Evolutionary conservation across 441 rosid species (phyloP).

Genomic region (Lepidium campestre): DNA sequence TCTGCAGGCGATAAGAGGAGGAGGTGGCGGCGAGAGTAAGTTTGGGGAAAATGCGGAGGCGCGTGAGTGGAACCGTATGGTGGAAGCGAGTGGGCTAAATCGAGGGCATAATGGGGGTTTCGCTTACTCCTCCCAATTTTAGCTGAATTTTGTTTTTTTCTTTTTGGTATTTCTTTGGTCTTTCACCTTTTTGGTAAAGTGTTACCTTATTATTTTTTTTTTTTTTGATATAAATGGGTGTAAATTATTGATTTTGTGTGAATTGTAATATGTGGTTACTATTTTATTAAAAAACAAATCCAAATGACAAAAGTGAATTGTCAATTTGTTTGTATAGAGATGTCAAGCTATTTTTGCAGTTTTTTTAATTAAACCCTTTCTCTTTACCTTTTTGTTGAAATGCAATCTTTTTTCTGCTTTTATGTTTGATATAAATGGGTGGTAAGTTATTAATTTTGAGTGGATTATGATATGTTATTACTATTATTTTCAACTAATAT

Average conservation of each 20-base stretch:
- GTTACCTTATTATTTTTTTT: neutral
- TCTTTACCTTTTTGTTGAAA: neutral
- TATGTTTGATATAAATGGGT: neutral
- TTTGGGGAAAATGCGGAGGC: conserved; percentile 36
- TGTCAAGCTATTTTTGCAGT: neutral
- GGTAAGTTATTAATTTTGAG: neutral
- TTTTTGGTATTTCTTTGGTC: neutral
- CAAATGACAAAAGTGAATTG: conserved; percentile 16
- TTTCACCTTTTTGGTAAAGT: neutral
- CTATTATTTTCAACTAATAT: neutral
- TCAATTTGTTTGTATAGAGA: conserved; percentile 11
- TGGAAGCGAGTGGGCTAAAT: conserved; percentile 27
- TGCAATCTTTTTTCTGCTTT: neutral
- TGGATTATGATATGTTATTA: neutral
- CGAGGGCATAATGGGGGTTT: conserved; percentile 33
- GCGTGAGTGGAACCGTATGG: conserved; percentile 32
- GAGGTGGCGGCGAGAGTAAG: conserved; percentile 34
- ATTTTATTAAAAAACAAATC: neutral
- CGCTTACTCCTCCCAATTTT: conserved; percentile 26
- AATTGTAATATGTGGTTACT: conserved; percentile 17
- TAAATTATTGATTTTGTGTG: conserved; percentile 25
- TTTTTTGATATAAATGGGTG: conserved; percentile 11
- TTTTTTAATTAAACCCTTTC: neutral
- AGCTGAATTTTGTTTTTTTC: neutral
- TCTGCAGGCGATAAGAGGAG: conserved; percentile 40